phyloP scores from a whole-genome alignment of 176 grass and related monocot species.

The Avena insularis region DNA sequence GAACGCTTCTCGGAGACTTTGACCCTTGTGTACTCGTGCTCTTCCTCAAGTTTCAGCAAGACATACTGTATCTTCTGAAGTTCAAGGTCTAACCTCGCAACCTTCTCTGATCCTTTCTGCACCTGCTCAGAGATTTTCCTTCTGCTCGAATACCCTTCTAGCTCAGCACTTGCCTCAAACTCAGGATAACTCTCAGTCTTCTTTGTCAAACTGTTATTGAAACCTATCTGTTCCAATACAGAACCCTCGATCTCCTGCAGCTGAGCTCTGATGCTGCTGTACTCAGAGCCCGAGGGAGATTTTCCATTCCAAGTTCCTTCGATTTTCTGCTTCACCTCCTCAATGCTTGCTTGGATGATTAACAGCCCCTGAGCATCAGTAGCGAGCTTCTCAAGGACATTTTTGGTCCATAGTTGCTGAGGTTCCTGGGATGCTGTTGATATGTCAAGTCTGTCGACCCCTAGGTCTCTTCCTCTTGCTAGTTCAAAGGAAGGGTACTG shows the following conservation, averaged over 20 bases:
- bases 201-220: slow-evolving; percentile 55
- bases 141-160: slow-evolving; percentile 57
- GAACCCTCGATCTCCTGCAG: slow-evolving; percentile 56
- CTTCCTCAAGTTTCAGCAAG: slow-evolving; percentile 69
- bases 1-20: slow-evolving; percentile 54
- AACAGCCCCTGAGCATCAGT: slow-evolving; percentile 62
- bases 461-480: slow-evolving; percentile 52
- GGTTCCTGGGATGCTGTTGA: slow-evolving; percentile 30
- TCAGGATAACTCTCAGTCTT: slow-evolving; percentile 56
- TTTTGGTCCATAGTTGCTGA: slow-evolving; percentile 50
- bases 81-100: slow-evolving; percentile 66
- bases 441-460: slow-evolving; percentile 49
- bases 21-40: slow-evolving; percentile 47
- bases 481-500: slow-evolving; percentile 60
- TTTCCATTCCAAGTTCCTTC: slow-evolving; percentile 53
- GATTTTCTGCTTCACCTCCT: slow-evolving; percentile 66
- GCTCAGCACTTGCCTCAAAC: slow-evolving; percentile 37
- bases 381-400: slow-evolving; percentile 59
- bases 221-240: slow-evolving; percentile 60
- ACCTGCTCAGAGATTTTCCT: slow-evolving; percentile 61
- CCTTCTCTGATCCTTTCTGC: slow-evolving; percentile 59
- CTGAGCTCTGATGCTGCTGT: slow-evolving; percentile 59
- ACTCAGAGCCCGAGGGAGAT: slow-evolving; percentile 49
- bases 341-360: slow-evolving; percentile 48
- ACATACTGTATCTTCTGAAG: slow-evolving; percentile 78